phyloP scores from a whole-genome alignment of 768 basidiomycete genomes.

The Russula sp. region DNA sequence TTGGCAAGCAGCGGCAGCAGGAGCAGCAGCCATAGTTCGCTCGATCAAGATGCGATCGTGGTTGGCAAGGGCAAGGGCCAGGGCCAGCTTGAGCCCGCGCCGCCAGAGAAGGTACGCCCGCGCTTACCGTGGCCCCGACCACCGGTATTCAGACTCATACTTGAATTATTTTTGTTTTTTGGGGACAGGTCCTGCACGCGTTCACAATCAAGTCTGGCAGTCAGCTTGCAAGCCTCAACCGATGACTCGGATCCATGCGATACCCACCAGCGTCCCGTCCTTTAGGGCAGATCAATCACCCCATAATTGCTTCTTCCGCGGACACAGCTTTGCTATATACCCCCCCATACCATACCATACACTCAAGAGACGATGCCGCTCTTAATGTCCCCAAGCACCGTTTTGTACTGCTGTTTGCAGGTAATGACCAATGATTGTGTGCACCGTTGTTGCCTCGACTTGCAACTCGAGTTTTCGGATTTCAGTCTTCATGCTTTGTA shows the following conservation, averaged over 20 bases:
- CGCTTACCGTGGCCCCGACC: too few relatives aligned
- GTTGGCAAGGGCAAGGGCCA: background rate
- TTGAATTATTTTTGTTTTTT: too few relatives aligned
- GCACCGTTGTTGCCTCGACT: background rate
- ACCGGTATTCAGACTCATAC: too few relatives aligned
- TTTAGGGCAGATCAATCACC: background rate
- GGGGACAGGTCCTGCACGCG: background rate
- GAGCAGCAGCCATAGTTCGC: background rate
- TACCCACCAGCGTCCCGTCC: background rate
- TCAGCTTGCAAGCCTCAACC: conserved; percentile 6
- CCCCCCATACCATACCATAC: conserved; percentile 1
- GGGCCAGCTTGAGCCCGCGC: background rate
- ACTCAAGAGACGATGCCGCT: background rate
- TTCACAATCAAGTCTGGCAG: conserved; percentile 13
- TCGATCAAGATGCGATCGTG: conserved; percentile 5
- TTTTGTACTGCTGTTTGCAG: conserved; percentile 5
- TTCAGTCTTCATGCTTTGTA: background rate
- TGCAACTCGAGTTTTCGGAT: background rate
- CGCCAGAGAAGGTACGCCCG: conserved; percentile 5
- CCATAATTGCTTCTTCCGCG: background rate
- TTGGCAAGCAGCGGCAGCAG: background rate
- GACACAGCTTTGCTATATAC: conserved; percentile 5
- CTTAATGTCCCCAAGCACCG: conserved; percentile 1
- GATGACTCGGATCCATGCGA: background rate
- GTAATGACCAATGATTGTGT: background rate